Conservation (phyloP, 345 rosid genomes). For the Salix caprea region DNA sequence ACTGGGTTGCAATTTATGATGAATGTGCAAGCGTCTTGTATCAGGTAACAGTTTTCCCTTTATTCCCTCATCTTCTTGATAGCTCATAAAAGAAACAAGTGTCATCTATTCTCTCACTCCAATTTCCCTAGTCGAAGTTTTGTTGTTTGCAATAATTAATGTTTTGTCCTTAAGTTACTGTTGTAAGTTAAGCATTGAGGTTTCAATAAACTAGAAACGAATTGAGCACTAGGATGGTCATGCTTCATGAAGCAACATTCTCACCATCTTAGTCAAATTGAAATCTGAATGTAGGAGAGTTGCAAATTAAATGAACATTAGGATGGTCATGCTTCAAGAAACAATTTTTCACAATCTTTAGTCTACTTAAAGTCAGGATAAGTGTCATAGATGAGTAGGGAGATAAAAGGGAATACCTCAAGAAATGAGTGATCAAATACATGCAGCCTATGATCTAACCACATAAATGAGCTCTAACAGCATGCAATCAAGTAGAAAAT, state of each 20-base stretch:
- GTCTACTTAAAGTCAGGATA: neutral
- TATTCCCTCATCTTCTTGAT: conserved; percentile 5
- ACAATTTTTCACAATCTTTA: neutral
- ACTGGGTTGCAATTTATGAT: conserved; percentile 99
- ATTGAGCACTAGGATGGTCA: neutral
- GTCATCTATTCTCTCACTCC: neutral
- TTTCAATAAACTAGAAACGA: conserved; percentile 1
- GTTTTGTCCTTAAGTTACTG: neutral
- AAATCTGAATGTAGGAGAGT: neutral
- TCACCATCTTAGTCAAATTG: neutral
- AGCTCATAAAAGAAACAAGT: neutral
- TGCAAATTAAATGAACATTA: neutral
- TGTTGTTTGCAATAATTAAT: neutral
- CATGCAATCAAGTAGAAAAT: neutral
- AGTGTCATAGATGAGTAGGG: neutral
- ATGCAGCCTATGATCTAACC: neutral
- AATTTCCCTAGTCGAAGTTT: neutral
- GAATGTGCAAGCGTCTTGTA: conserved; percentile 93
- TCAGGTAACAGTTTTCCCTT: conserved; percentile 44
- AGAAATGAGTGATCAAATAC: neutral
- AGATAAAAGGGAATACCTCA: neutral
- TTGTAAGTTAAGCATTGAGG: neutral
- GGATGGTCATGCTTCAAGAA: neutral
- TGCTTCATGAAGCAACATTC: neutral
- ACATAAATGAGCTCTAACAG: neutral